Percentiles rank a stretch among this genome's conserved stretches.
Evolutionary conservation across 2,329 filamentous ascomycete species (phyloP).

Genomic region (Pyrenochaeta sp.): DNA sequence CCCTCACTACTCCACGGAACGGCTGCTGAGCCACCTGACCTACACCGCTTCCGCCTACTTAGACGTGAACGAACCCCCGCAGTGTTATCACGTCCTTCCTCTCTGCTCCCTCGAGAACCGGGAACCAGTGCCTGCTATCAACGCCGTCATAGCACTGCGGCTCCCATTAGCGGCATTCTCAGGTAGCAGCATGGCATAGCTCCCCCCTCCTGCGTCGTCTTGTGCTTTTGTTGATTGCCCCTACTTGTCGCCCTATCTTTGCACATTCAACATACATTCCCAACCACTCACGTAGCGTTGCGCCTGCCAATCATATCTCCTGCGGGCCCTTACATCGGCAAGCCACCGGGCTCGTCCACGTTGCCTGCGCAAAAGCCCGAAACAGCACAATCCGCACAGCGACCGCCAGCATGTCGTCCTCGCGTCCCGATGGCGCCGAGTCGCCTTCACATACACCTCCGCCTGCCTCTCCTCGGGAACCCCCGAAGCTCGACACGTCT

Average conservation of each 20-base stretch:
- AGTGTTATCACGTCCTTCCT: not conserved
- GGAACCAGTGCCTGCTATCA: not conserved
- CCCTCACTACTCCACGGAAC: slow-evolving; percentile 13
- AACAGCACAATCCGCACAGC: slow-evolving; percentile 17
- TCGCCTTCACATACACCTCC: slow-evolving; percentile 18
- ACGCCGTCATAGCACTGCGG: slow-evolving; percentile 3
- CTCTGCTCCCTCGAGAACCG: not conserved
- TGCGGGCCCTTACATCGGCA: slow-evolving; percentile 13
- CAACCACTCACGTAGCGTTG: slow-evolving; percentile 2
- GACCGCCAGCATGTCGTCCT: slow-evolving; percentile 27
- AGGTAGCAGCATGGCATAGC: slow-evolving; percentile 6
- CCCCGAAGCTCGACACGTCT: slow-evolving; percentile 4
- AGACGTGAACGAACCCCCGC: slow-evolving; percentile 2
- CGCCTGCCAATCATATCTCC: slow-evolving; percentile 25
- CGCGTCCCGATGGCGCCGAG: slow-evolving; percentile 13
- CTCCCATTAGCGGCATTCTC: slow-evolving; percentile 6
- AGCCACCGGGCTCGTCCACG: slow-evolving; percentile 20
- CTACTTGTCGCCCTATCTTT: not conserved
- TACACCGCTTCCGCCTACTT: slow-evolving; percentile 20
- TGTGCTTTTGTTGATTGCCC: not conserved
- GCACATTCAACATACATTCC: slow-evolving; percentile 1
- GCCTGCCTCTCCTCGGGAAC: slow-evolving; percentile 21
- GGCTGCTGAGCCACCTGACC: slow-evolving; percentile 18
- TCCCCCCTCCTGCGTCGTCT: not conserved
- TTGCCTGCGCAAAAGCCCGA: slow-evolving; percentile 22